Conservation (phyloP, 1,284 basidiomycete species). For the Irpex sp. region DNA sequence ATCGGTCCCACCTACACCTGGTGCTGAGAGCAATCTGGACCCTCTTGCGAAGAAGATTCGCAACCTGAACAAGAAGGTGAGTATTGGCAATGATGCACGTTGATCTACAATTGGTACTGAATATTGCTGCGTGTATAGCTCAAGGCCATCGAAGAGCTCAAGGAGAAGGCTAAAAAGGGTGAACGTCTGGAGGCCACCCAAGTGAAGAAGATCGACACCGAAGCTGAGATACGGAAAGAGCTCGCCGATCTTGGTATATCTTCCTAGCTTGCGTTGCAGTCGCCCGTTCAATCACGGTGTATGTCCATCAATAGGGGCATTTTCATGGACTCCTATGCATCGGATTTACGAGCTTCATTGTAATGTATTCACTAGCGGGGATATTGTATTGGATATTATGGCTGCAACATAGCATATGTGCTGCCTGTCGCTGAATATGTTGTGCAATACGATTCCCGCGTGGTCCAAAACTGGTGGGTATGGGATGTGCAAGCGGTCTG, state of each 20-base stretch:
- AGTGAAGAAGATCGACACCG: conserved; percentile 91
- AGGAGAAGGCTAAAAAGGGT: conserved; percentile 83
- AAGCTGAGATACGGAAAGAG: conserved; percentile 81
- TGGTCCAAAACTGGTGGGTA: neutral
- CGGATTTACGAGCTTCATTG: neutral
- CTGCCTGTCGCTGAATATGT: neutral
- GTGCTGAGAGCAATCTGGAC: conserved; percentile 62
- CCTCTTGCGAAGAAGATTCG: conserved; percentile 87
- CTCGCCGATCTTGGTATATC: conserved; percentile 45
- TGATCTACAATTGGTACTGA: conserved; percentile 1
- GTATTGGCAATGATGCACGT: conserved; percentile 19
- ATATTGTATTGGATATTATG: neutral
- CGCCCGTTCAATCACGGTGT: neutral
- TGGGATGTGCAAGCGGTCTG: neutral
- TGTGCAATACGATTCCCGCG: neutral
- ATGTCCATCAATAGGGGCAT: neutral
- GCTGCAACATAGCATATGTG: neutral
- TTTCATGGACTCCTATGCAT: neutral
- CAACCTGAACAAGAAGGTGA: conserved; percentile 91
- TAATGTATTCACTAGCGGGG: neutral
- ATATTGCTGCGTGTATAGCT: conserved; percentile 46
- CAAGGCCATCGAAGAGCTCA: conserved; percentile 94
- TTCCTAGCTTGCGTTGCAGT: neutral
- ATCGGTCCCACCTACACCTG: conserved; percentile 54
- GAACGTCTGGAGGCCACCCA: conserved; percentile 92